Percentiles rank a stretch among this genome's conserved stretches.
phyloP scores from a whole-genome alignment of 208 protist species.

The Crithidia expoeki region DNA sequence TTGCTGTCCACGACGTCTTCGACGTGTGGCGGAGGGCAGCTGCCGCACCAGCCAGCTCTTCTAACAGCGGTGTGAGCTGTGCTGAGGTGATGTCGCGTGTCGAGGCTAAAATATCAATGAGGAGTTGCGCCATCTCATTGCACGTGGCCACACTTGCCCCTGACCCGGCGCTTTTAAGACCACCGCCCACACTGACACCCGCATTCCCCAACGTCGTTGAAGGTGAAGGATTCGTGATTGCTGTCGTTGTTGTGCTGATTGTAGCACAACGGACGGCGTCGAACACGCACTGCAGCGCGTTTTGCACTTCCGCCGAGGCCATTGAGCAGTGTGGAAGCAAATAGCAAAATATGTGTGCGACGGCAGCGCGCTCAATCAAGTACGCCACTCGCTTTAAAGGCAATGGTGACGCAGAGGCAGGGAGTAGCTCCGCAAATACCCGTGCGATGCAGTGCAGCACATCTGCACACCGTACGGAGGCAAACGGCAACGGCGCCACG shows the following conservation, averaged over 20 bases:
- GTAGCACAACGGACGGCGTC: conserved; percentile 35
- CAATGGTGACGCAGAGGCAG: conserved; percentile 1
- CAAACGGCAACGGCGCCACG: conserved; percentile 39
- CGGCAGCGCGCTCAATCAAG: conserved; percentile 58
- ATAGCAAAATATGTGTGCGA: conserved; percentile 50
- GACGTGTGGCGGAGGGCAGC: conserved; percentile 24
- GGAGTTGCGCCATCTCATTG: conserved; percentile 60
- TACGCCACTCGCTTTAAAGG: conserved; percentile 43
- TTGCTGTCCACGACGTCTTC: not conserved
- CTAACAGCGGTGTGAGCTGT: conserved; percentile 57
- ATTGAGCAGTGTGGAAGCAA: conserved; percentile 53
- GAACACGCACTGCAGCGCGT: conserved; percentile 44
- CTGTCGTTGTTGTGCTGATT: conserved; percentile 1
- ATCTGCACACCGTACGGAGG: conserved; percentile 37
- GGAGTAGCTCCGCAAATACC: conserved; percentile 48
- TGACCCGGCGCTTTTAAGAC: not conserved
- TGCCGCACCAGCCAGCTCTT: conserved; percentile 46
- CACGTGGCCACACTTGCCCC: conserved; percentile 43
- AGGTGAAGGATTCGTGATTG: not conserved
- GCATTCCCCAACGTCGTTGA: not conserved
- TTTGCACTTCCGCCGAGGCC: conserved; percentile 8
- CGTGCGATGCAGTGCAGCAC: conserved; percentile 49
- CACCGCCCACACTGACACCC: too few species aligned
- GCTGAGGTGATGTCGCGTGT: conserved; percentile 50
- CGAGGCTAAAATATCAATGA: conserved; percentile 50